Evolutionary conservation across 148 eudicot genomes (phyloP), one percentile per base, ranked within the genome.

Genomic region (Persicaria tinctoria): DNA sequence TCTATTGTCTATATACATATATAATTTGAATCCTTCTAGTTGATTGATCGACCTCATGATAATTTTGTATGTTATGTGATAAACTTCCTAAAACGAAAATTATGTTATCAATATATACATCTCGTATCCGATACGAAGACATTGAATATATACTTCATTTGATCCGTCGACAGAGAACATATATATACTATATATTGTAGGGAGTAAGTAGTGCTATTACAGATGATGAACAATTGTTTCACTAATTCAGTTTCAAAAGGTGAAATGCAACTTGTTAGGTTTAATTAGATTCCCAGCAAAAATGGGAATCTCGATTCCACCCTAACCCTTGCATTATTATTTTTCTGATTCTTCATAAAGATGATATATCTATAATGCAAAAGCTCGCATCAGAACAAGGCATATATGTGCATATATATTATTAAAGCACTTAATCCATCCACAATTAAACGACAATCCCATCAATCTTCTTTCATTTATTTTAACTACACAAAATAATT

Each of bases 341-440:
- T 38, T 66, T 66, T 66, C 38, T 66, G 70, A 66, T 44, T 46
- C 70, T 66, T 66, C 47, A 66, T 16, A 44, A 46, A 5, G 70
- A 14, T 44, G 3, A 18, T 66, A 41, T 5, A 17, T 38, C 5
- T 17, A 41, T 66, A 66, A 66, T 66, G 48, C 48, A 66, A 12
- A 51, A 16, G 41, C 41, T n/a, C 55, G 55, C 55, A 54, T 20
- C 38, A 7, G n/a, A 55, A 14, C 68, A 62, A 62, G 44, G 68
- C 68, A 62, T 4, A 55, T 55, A 55, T 32, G 3, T 32, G 41
- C 3, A 23, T 23, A 32, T 32, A 32, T 32, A 32, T 32, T 32
- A 32, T 57, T 14, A 57, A 63, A 32, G 44, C 68, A 32, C 27
- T 12, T 27, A 5, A 63, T 63, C 68, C 68, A 63, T 32, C 46